These are phyloP conservation scores for Scutellaria galericulata DNA, from an alignment of 257 asterid genomes.

Conservation along the genomic window DNA sequence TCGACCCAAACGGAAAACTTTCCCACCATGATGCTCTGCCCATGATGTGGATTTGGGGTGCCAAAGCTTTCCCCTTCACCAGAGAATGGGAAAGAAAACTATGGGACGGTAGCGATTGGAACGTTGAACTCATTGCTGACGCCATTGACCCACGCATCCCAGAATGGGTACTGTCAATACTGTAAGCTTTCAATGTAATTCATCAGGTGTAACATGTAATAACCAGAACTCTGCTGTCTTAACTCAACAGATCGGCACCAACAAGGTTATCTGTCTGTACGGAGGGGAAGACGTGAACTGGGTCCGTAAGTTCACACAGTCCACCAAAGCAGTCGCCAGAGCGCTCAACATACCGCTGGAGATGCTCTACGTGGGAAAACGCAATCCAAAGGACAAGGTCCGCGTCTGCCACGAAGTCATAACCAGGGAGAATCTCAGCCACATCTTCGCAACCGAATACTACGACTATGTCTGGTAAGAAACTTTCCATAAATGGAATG, in stretches of 20 bases:
- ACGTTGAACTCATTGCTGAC: slow-evolving; percentile 65
- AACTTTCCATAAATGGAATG: not conserved
- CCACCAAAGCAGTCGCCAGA: slow-evolving; percentile 47
- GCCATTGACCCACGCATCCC: slow-evolving; percentile 60
- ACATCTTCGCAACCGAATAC: slow-evolving; percentile 55
- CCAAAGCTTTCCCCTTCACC: slow-evolving; percentile 80
- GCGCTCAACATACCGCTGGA: slow-evolving; percentile 57
- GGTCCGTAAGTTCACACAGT: slow-evolving; percentile 67
- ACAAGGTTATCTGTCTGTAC: slow-evolving; percentile 72
- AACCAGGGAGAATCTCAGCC: slow-evolving; percentile 60
- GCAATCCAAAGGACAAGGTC: slow-evolving; percentile 68
- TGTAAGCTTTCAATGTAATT: too few relatives aligned
- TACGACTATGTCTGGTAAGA: slow-evolving; percentile 60
- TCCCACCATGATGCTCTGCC: slow-evolving; percentile 72
- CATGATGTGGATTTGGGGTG: slow-evolving; percentile 97
- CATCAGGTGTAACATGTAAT: too few relatives aligned
- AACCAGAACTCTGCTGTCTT: not conserved
- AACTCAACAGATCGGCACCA: slow-evolving; percentile 48
- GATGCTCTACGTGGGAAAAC: slow-evolving; percentile 85
- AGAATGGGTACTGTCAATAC: slow-evolving; percentile 56
- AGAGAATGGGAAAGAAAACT: slow-evolving; percentile 58
- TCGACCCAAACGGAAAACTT: slow-evolving; percentile 84
- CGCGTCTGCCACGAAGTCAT: slow-evolving; percentile 64
- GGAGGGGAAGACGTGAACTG: slow-evolving; percentile 93
- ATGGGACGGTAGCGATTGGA: slow-evolving; percentile 76